Conservation (phyloP, 139 green algal genomes). For the Deuterostichococcus epilithicus region DNA sequence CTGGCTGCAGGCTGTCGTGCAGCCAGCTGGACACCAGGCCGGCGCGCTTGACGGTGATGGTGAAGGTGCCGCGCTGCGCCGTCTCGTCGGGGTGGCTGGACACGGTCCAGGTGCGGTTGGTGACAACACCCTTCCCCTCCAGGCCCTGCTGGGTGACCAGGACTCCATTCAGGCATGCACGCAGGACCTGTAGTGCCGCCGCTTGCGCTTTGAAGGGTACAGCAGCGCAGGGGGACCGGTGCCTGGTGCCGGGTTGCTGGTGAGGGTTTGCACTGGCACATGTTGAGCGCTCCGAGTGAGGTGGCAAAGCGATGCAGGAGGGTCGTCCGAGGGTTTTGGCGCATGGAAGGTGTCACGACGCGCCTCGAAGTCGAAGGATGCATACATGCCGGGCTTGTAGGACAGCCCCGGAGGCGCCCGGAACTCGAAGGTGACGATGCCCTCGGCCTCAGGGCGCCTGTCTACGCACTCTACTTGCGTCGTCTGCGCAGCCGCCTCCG, state of each 20-base stretch:
- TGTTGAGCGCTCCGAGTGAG: not conserved
- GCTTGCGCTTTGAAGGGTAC: not conserved
- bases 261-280: too few species aligned
- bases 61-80: constrained; percentile 16
- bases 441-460: constrained; percentile 3
- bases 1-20: constrained; percentile 17
- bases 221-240: too few species aligned
- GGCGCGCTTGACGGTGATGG: constrained; percentile 26
- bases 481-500: not conserved
- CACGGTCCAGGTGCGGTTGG: constrained; percentile 29
- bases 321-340: not conserved
- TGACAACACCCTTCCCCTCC: not conserved
- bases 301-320: not conserved
- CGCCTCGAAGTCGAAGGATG: constrained; percentile 21
- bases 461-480: constrained; percentile 5
- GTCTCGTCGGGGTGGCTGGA: constrained; percentile 17
- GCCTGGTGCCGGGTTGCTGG: too few species aligned
- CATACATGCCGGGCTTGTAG: constrained; percentile 17
- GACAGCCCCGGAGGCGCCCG: not conserved
- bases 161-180: not conserved
- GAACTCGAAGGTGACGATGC: constrained; percentile 33
- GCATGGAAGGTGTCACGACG: not conserved
- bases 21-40: constrained; percentile 23
- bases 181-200: not conserved
- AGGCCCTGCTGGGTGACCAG: not conserved